Base-by-base conservation (phyloP, 148 eudicot genomes). In the Euryodendron excelsum region DNA sequence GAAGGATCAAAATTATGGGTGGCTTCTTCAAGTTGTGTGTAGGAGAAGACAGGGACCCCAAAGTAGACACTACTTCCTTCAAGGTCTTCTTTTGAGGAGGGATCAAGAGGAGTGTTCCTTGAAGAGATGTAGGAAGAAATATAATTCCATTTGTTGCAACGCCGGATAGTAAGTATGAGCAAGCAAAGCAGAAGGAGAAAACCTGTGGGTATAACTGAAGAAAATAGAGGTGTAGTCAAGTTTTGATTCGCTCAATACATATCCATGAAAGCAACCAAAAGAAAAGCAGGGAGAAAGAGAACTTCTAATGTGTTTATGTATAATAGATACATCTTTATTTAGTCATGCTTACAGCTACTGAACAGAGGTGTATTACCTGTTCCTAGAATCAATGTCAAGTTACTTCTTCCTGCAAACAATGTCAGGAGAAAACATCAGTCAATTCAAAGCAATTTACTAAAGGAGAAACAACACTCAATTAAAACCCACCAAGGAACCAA, bases 1-100 rank as follows among this genome's bases (percentile, higher is more conserved):
- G 69, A 14, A 21, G 85, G 45, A 73, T 82, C 84, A 70, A 60
- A 60, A 10, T 60, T 60, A 23, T 60, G 0, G 0, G 64, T 60
- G 3, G 64, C 64, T 60, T 2, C 64, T 60, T 60, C 33, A 12
- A 60, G 33, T 5, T 60, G 31, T 5, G 30, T 2, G 18, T 60
- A 60, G 64, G 64, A 60, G 64, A 60, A 60, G 31, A 60, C 13
- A 11, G 33, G 64, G 64, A 60, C 31, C 12, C 64, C 64, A 60
- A 60, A 60, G 31, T 23, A 60, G 15, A 27, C 18, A 15, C 30
- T 23, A 25, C 64, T 10, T 60, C 64, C 64, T 25, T 27, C 64
- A 60, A 27, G 31, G 64, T 60, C 64, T 60, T 31, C 31, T 23
- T 25, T 25, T 7, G 33, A 27, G 31, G 64, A 60, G 31, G 15